Base-by-base conservation (phyloP, 768 basidiomycete species). In the Kwoniella europaea region DNA sequence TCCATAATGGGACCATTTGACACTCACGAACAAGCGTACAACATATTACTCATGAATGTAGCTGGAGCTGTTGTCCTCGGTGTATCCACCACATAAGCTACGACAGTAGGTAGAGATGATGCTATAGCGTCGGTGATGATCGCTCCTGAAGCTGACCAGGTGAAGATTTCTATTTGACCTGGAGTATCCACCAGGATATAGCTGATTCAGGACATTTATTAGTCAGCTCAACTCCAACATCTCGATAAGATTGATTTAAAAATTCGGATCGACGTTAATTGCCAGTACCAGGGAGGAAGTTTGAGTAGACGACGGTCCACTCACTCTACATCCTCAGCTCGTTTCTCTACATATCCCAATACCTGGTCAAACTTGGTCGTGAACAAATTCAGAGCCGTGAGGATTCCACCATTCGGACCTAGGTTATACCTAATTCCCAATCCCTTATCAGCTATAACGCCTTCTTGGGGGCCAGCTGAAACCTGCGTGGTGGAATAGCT, bases 291-390 rank as follows among this genome's bases (percentile, higher is more conserved):
- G 35, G 35, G 7, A n/a, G 35, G 7, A 35, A 9, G 7, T 35
- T 35, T 35, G 35, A 35, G 7, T 35, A 55, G 53, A 52, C 2
- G 54, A 52, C 22, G 62, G 29, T 53, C 50, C 7, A 86, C 91
- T 85, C 81, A 97, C 94, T 97, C 93, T 68, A 98, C 91, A 10
- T 85, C 87, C 46, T 93, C 91, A 0, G 93, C 90, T 24, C 96
- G 85, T 82, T 96, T 97, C 85, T 98, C 97, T 20, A 99, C 90
- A 71, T 95, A 86, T 16, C 88, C 88, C 54, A 99, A 85, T 10
- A 99, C 97, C 83, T 99, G 96, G 81, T 99, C 97, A 76, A 99
- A 95, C 84, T 98, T 99, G 12, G 97, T 99, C 46, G 97, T 97
- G 84, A 99, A 99, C 69, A 99, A 84, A 82, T 99, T 99, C 79